Conservation (phyloP, 2,329 filamentous ascomycete species). For the Diaporthe destruens region DNA sequence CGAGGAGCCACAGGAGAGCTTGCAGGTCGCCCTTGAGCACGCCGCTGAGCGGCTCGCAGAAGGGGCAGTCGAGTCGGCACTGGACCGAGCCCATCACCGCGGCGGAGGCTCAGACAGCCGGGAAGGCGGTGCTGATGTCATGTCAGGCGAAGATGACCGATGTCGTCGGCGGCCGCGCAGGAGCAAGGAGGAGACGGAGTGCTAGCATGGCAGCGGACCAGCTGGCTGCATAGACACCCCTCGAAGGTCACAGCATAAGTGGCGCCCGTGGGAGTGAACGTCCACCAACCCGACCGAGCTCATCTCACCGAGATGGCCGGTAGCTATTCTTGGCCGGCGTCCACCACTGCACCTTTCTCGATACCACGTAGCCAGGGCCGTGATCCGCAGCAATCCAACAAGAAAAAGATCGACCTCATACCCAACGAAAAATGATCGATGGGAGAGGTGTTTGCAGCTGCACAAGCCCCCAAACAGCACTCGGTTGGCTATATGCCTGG, state of each 20-base stretch:
- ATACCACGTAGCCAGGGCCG: background rate
- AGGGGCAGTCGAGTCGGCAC: slow-evolving; percentile 12
- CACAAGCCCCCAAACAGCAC: slow-evolving; percentile 15
- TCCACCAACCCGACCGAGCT: background rate
- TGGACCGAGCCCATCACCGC: background rate
- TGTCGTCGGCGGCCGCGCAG: slow-evolving; percentile 20
- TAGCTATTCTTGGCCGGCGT: background rate
- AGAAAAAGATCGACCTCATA: background rate
- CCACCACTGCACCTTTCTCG: background rate
- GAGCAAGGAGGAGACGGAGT: slow-evolving; percentile 11
- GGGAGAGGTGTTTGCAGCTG: slow-evolving; percentile 3
- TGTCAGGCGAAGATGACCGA: slow-evolving; percentile 4
- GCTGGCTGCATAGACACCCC: background rate
- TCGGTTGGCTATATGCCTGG: slow-evolving; percentile 13
- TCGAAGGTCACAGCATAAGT: background rate
- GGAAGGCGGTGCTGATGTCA: background rate
- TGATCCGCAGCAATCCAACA: slow-evolving; percentile 2
- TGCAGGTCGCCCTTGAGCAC: slow-evolving; percentile 34
- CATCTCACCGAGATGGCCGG: slow-evolving; percentile 8
- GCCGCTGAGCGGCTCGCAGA: slow-evolving; percentile 29
- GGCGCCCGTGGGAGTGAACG: background rate
- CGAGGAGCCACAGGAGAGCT: slow-evolving; percentile 27
- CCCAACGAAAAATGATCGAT: background rate
- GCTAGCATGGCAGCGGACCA: background rate
- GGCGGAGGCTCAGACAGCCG: background rate